Base-by-base conservation (phyloP, 192 early-diverging fungal species). In the Endogone sp. region DNA sequence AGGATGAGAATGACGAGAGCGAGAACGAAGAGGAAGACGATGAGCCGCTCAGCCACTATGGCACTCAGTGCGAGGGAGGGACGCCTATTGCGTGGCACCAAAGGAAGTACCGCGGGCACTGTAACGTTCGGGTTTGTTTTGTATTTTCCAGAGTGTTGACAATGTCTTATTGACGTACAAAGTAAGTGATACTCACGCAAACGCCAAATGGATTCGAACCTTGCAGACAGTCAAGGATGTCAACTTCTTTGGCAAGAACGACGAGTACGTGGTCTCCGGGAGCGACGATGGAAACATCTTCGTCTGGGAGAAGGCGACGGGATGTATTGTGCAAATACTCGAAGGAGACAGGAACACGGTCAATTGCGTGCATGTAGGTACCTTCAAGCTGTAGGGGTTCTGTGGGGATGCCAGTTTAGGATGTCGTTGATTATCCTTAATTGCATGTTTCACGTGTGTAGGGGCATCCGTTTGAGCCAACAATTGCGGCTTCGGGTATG, bases 221-320 rank as follows among this genome's bases (percentile, higher is more conserved):
- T 44, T 44, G 37, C 74, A 85, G 71, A 90, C 89, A 4, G 69
- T 88, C 59, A 94, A 94, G 68, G 91, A 92, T 62, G 89, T 90
- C 31, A 89, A 86, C 69, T 92, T 90, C 75, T 85, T 79, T 71
- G 88, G 88, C 1, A 75, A 85, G 0, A 83, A 88, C 54, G 86
- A 85, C 65, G 81, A 82, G 58, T 91, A 87, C 60, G 75, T 94
- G 21, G 83, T 89, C 65, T 92, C 90, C 8, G 93, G 93, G 1
- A 90, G 88, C 3, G 93, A 94, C 67, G 93, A 91, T 71, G 90
- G 93, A 22, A 72, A 78, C 11, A 64, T 89, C 3, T 90, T 86
- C 68, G 66, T 93, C 29, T 94, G 89, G 89, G 80, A 89, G 63
- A 86, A 86, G 68, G 60, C 70, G 13, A 81, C 88, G 3, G 82